Evolutionary conservation across 768 basidiomycete species (phyloP).

Genomic region (Russula dissimulans): DNA sequence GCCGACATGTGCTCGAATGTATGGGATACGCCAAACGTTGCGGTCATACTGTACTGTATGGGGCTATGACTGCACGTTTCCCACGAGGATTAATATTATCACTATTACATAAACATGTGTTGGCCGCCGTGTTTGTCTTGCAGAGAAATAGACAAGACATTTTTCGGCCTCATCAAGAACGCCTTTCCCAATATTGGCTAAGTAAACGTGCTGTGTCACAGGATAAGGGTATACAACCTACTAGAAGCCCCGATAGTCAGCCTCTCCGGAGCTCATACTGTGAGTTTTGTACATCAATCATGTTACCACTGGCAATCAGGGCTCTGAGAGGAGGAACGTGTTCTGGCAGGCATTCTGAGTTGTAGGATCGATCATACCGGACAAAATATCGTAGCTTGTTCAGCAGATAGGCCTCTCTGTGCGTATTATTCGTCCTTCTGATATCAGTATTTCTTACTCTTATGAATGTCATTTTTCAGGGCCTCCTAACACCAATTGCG

Average conservation of each 20-base stretch:
- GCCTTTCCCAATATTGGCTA: slow-evolving; percentile 45
- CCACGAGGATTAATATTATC: no score
- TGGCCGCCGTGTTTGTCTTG: slow-evolving; percentile 22
- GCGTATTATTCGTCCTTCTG: slow-evolving; percentile 28
- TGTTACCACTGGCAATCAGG: not conserved
- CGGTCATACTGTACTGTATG: slow-evolving; percentile 31
- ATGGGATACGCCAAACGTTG: slow-evolving; percentile 59
- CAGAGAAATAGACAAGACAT: slow-evolving; percentile 29
- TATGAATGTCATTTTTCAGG: slow-evolving; percentile 35
- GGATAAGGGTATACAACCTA: slow-evolving; percentile 49
- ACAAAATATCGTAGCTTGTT: slow-evolving; percentile 87
- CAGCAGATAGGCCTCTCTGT: slow-evolving; percentile 86
- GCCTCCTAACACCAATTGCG: slow-evolving; percentile 89
- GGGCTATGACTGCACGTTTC: no score
- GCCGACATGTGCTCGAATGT: slow-evolving; percentile 56
- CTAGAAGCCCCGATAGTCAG: slow-evolving; percentile 86
- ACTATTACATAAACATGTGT: not conserved
- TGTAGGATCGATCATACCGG: slow-evolving; percentile 93
- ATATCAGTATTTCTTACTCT: not conserved
- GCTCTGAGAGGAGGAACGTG: slow-evolving; percentile 34
- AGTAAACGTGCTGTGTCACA: slow-evolving; percentile 53
- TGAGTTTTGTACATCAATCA: slow-evolving; percentile 31
- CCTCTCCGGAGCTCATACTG: slow-evolving; percentile 77
- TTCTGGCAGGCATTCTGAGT: slow-evolving; percentile 60
- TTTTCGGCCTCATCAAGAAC: not conserved